These are phyloP conservation scores for Hygrophoropsis aurantiaca DNA, from an alignment of 768 basidiomycete species.

Conservation along the genomic window DNA sequence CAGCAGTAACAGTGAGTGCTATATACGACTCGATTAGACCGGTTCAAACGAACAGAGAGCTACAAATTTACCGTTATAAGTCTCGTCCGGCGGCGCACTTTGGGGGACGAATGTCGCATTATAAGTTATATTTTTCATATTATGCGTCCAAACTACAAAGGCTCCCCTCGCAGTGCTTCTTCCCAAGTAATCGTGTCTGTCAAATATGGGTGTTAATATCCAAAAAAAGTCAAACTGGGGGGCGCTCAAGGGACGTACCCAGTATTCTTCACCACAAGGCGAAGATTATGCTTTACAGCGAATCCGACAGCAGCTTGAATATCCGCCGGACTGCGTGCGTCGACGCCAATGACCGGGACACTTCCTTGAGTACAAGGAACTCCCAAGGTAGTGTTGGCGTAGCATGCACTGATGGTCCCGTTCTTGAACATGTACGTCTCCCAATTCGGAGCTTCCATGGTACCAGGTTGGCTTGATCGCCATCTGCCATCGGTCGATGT, in stretches of 20 bases:
- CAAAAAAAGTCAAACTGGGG: not conserved
- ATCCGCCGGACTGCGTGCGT: conserved; percentile 7
- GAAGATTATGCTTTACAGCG: conserved; percentile 9
- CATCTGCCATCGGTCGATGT: conserved; percentile 33
- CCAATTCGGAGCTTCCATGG: conserved; percentile 32
- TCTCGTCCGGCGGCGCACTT: conserved; percentile 21
- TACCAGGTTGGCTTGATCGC: conserved; percentile 37
- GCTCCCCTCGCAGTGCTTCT: conserved; percentile 37
- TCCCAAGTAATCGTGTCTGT: conserved; percentile 39
- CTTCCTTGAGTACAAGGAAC: conserved; percentile 11
- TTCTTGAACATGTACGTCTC: conserved; percentile 35
- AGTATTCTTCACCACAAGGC: conserved; percentile 12
- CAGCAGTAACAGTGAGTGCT: conserved; percentile 36
- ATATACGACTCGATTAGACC: conserved; percentile 15
- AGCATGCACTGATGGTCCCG: conserved; percentile 41
- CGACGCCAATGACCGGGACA: conserved; percentile 10
- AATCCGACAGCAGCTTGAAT: conserved; percentile 13
- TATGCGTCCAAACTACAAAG: conserved; percentile 42
- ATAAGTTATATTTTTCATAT: conserved; percentile 38
- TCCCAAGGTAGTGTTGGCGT: conserved; percentile 25
- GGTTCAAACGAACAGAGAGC: not conserved
- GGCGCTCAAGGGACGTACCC: conserved; percentile 1
- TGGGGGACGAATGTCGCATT: conserved; percentile 29
- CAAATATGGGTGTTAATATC: not conserved
- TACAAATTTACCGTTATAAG: conserved; percentile 19